phyloP scores from a whole-genome alignment of 495 filamentous ascomycete genomes.

The Neurospora sublineolata region DNA sequence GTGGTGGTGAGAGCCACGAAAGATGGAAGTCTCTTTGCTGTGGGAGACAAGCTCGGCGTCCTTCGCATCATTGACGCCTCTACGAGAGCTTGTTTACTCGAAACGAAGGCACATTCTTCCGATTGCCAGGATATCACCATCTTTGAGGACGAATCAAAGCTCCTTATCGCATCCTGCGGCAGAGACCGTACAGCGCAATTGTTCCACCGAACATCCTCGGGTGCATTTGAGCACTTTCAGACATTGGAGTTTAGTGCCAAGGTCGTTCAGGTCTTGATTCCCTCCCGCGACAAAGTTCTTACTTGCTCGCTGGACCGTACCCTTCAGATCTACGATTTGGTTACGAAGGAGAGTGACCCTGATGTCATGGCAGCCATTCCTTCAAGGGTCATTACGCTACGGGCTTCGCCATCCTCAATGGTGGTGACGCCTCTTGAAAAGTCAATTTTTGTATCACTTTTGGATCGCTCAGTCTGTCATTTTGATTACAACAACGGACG shows the following conservation, averaged over 20 bases:
- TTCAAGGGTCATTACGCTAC: constrained; percentile 62
- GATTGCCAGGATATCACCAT: constrained; percentile 78
- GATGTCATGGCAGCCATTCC: constrained; percentile 67
- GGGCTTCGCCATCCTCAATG: constrained; percentile 81
- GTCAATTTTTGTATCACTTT: constrained; percentile 60
- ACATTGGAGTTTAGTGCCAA: constrained; percentile 38
- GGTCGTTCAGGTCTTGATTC: constrained; percentile 37
- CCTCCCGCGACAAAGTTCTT: constrained; percentile 49
- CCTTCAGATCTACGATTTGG: constrained; percentile 64
- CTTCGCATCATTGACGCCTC: constrained; percentile 46
- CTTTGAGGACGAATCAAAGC: constrained; percentile 39
- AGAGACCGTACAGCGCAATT: constrained; percentile 86
- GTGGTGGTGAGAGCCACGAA: constrained; percentile 52
- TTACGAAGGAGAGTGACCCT: constrained; percentile 55
- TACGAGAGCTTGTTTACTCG: constrained; percentile 42
- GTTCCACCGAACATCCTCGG: constrained; percentile 48
- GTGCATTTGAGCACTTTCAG: constrained; percentile 37
- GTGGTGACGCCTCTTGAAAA: constrained; percentile 49
- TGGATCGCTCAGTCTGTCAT: constrained; percentile 68
- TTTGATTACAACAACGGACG: constrained; percentile 67
- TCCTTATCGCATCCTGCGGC: constrained; percentile 65
- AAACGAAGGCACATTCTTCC: constrained; percentile 72
- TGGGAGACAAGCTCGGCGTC: constrained; percentile 77
- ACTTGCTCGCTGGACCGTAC: constrained; percentile 87
- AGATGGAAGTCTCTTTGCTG: constrained; percentile 53